A percentile compares a stretch with the other conserved stretches of the same genome.
phyloP scores from a whole-genome alignment of 2,329 filamentous ascomycete species.

The Fusarium sp. region DNA sequence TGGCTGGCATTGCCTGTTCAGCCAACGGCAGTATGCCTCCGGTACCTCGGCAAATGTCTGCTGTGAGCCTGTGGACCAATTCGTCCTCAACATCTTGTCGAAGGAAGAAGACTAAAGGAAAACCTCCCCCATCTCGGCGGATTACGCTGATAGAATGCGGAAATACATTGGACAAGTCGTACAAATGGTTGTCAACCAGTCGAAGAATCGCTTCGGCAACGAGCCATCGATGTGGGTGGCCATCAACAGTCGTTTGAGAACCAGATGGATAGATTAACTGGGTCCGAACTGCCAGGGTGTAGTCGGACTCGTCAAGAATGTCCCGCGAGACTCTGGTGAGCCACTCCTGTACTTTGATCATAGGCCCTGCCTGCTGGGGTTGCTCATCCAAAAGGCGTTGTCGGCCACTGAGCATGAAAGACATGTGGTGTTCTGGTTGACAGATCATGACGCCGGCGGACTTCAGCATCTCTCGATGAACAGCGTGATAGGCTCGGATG shows the following conservation, averaged over 20 bases:
- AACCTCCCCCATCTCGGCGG: constrained; percentile 30
- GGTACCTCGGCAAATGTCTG: constrained; percentile 37
- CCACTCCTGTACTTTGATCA: constrained; percentile 65
- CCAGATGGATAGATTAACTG: constrained; percentile 71
- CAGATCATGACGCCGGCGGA: constrained; percentile 66
- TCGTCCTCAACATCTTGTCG: constrained; percentile 59
- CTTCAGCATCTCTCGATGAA: constrained; percentile 55
- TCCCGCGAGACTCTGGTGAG: constrained; percentile 65
- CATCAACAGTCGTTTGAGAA: constrained; percentile 61
- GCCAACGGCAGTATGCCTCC: constrained; percentile 42
- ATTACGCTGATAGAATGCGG: constrained; percentile 53
- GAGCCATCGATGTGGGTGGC: constrained; percentile 65
- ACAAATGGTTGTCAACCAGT: constrained; percentile 56
- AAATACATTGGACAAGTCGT: constrained; percentile 52
- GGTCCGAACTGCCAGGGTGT: constrained; percentile 65
- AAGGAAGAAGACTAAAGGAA: constrained; percentile 67
- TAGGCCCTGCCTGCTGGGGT: constrained; percentile 56
- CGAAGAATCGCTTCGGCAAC: constrained; percentile 56
- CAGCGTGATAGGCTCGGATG: constrained; percentile 46
- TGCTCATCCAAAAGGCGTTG: constrained; percentile 66
- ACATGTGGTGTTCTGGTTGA: constrained; percentile 73
- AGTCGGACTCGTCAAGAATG: constrained; percentile 73
- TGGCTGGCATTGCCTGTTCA: constrained; percentile 26
- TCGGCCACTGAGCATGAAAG: constrained; percentile 71
- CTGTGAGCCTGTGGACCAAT: constrained; percentile 47